Conservation (phyloP, 345 rosid species). For the Passiflora organensis region DNA sequence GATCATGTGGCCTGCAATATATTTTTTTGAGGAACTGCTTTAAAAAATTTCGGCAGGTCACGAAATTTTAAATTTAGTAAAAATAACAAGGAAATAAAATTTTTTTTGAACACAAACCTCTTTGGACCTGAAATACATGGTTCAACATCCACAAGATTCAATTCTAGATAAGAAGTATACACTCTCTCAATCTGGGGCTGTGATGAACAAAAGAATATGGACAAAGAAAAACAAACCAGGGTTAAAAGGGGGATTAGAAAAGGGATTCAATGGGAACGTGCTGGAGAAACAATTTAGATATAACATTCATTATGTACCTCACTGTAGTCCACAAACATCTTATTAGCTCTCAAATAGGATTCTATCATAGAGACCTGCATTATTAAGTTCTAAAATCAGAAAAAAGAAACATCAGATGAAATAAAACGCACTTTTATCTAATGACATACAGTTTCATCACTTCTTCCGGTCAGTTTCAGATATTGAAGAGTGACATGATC, state of each 20-base stretch:
- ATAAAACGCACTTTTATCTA: neutral
- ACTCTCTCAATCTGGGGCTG: constrained; percentile 60
- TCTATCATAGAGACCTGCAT: constrained; percentile 76
- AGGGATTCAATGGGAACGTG: constrained; percentile 3
- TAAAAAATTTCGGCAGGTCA: constrained; percentile 6
- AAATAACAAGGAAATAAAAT: neutral
- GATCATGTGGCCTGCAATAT: constrained; percentile 76
- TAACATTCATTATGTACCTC: constrained; percentile 41
- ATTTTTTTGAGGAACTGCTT: neutral
- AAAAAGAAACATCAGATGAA: neutral
- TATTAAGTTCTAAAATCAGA: constrained; percentile 14
- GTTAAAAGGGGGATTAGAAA: constrained; percentile 1
- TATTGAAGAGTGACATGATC: constrained; percentile 90
- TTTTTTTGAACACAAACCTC: constrained; percentile 34
- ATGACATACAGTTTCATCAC: constrained; percentile 56
- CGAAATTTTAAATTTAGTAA: neutral
- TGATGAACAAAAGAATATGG: constrained; percentile 5
- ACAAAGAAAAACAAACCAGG: neutral
- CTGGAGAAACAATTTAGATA: neutral
- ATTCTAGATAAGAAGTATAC: constrained; percentile 62
- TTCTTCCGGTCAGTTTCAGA: constrained; percentile 79
- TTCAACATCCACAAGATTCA: constrained; percentile 73
- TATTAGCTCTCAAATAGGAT: constrained; percentile 78
- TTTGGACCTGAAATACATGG: constrained; percentile 90
- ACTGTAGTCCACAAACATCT: constrained; percentile 82